phyloP scores from a whole-genome alignment of 2,329 filamentous ascomycete genomes.

The Phialemonium atrogriseum region DNA sequence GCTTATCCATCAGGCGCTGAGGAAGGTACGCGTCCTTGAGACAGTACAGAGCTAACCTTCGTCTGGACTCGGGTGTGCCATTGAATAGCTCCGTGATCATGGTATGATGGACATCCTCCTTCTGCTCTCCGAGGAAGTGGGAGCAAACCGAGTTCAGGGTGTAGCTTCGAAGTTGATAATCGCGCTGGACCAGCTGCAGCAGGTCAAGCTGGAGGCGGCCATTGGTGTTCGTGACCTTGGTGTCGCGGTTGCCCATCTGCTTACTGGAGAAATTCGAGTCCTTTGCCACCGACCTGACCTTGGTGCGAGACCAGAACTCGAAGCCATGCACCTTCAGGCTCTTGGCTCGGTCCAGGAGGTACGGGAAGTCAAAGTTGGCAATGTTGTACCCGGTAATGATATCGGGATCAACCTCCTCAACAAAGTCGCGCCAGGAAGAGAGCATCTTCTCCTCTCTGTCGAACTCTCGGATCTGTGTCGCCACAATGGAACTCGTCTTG shows the following conservation, averaged over 20 bases:
- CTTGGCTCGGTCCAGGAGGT: constrained; percentile 79
- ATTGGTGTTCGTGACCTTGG: constrained; percentile 89
- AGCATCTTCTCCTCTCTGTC: constrained; percentile 81
- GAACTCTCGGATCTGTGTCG: constrained; percentile 84
- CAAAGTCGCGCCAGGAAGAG: constrained; percentile 82
- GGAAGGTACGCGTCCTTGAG: constrained; percentile 95
- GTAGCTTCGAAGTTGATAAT: constrained; percentile 92
- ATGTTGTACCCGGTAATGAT: constrained; percentile 99
- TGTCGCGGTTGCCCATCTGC: constrained; percentile 95
- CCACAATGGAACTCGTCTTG: constrained; percentile 86
- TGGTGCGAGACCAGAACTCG: constrained; percentile 75
- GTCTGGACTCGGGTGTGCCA: constrained; percentile 84
- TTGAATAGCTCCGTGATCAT: constrained; percentile 99
- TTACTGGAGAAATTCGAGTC: constrained; percentile 91
- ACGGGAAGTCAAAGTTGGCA: constrained; percentile 96
- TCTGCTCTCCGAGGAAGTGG: constrained; percentile 92
- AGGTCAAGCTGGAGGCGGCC: constrained; percentile 88
- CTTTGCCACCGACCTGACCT: constrained; percentile 61
- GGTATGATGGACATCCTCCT: constrained; percentile 96
- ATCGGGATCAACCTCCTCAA: constrained; percentile 86
- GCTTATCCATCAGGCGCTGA: constrained; percentile 89
- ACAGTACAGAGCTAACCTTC: constrained; percentile 90
- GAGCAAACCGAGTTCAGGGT: constrained; percentile 94
- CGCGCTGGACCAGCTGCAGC: constrained; percentile 88
- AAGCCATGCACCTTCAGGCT: constrained; percentile 75